Evolutionary conservation across 768 basidiomycete genomes (phyloP).

Genomic region (Rhizopogon vinicolor): DNA sequence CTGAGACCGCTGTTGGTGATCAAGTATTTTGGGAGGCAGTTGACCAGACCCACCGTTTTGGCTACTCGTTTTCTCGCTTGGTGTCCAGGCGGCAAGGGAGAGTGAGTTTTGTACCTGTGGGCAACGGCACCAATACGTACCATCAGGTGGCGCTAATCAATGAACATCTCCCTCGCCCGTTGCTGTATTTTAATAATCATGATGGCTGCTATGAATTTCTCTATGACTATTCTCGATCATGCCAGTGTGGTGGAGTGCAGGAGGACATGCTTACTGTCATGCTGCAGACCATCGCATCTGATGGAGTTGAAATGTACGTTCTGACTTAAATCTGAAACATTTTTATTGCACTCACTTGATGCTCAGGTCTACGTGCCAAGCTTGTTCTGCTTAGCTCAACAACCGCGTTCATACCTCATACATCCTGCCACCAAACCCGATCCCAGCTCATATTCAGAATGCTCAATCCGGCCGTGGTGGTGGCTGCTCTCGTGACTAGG

Average conservation of each 20-base stretch:
- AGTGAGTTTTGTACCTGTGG: no score
- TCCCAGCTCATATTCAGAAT: slow-evolving; percentile 62
- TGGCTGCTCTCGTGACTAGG: slow-evolving; percentile 55
- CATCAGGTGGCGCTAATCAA: no score
- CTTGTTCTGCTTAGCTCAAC: slow-evolving; percentile 85
- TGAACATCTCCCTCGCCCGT: no score
- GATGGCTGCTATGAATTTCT: no score
- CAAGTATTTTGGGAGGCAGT: no score
- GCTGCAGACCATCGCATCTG: slow-evolving; percentile 78
- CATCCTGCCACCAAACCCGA: slow-evolving; percentile 32
- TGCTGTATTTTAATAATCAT: no score
- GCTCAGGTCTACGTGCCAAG: slow-evolving; percentile 62
- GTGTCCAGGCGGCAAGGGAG: no score
- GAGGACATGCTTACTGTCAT: slow-evolving; percentile 74
- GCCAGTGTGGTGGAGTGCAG: slow-evolving; percentile 30
- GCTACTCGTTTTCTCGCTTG: no score
- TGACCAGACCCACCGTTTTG: no score
- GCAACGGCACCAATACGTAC: no score
- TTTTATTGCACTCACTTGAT: neutral
- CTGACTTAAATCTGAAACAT: neutral
- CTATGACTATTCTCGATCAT: no score
- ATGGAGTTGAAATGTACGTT: slow-evolving; percentile 72
- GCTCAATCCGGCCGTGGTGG: slow-evolving; percentile 54
- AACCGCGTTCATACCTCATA: slow-evolving; percentile 78
- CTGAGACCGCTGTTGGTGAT: no score